Evolutionary conservation across 2,329 filamentous ascomycete species (phyloP).

Genomic region (Penicillium polonicum): DNA sequence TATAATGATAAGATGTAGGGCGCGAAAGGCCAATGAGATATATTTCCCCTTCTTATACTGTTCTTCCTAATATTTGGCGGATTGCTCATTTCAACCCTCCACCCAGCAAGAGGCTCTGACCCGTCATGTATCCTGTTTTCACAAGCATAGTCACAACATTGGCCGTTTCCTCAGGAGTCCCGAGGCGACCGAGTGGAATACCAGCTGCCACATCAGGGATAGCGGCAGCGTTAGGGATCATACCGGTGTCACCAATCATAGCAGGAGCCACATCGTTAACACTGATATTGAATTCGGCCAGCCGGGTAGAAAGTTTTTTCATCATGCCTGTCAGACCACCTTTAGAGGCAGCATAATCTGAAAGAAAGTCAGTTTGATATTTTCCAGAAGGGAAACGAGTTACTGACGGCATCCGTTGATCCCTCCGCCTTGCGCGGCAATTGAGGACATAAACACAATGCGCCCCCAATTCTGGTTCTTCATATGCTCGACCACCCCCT

Average conservation of each 20-base stretch:
- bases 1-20: not conserved
- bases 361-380: not conserved
- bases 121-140: constrained; percentile 61
- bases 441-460: constrained; percentile 63
- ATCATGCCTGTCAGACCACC: constrained; percentile 64
- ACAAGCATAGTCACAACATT: constrained; percentile 62
- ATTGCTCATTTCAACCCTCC: constrained; percentile 51
- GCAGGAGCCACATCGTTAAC: constrained; percentile 68
- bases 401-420: constrained; percentile 59
- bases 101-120: constrained; percentile 55
- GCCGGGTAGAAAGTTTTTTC: constrained; percentile 60
- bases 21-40: not conserved
- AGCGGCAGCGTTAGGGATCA: constrained; percentile 60
- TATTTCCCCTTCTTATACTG: not conserved
- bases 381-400: not conserved
- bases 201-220: constrained; percentile 59
- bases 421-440: constrained; percentile 62
- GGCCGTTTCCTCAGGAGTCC: constrained; percentile 59
- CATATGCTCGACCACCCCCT: constrained; percentile 62
- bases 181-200: constrained; percentile 60
- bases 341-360: constrained; percentile 59
- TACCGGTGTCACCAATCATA: constrained; percentile 65
- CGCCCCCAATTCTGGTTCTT: constrained; percentile 60
- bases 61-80: not conserved
- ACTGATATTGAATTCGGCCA: constrained; percentile 61